Evolutionary conservation across 73 alveolate genomes (phyloP).

Genomic region (Breviolum minutum): DNA sequence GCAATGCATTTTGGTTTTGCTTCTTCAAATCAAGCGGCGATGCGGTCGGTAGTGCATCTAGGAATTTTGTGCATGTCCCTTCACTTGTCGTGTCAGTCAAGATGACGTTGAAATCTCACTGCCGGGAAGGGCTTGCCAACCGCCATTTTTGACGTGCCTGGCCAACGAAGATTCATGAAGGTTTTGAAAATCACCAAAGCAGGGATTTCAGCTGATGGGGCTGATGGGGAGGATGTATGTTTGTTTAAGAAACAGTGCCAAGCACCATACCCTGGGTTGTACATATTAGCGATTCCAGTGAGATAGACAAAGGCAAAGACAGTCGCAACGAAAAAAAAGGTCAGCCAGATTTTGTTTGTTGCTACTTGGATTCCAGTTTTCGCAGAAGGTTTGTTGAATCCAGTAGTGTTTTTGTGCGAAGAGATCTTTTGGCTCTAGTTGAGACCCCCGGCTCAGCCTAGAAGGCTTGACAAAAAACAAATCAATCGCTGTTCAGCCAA

Average conservation of each 20-base stretch:
- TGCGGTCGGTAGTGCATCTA: slow-evolving; percentile 36
- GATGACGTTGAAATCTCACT: slow-evolving; percentile 35
- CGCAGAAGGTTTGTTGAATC: neutral
- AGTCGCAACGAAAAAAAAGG: neutral
- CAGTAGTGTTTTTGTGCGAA: too few species aligned
- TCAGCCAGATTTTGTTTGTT: neutral
- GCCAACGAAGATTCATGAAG: neutral
- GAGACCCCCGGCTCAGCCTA: too few species aligned
- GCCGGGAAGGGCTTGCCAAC: slow-evolving; percentile 54
- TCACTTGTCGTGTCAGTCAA: slow-evolving; percentile 48
- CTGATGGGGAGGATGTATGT: neutral
- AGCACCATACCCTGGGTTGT: slow-evolving; percentile 49
- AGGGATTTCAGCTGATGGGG: neutral
- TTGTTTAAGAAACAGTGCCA: neutral
- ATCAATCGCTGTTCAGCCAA: neutral
- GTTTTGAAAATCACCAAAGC: neutral
- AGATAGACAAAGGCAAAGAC: neutral
- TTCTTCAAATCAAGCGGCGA: slow-evolving; percentile 1
- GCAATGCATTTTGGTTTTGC: neutral
- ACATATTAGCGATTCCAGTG: slow-evolving; percentile 48
- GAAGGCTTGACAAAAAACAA: too few species aligned
- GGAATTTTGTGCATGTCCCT: slow-evolving; percentile 74
- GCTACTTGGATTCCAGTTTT: neutral
- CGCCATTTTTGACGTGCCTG: slow-evolving; percentile 43
- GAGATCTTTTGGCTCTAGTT: too few species aligned